Base-by-base conservation (phyloP, 441 rosid species). In the Capsella rubella region DNA sequence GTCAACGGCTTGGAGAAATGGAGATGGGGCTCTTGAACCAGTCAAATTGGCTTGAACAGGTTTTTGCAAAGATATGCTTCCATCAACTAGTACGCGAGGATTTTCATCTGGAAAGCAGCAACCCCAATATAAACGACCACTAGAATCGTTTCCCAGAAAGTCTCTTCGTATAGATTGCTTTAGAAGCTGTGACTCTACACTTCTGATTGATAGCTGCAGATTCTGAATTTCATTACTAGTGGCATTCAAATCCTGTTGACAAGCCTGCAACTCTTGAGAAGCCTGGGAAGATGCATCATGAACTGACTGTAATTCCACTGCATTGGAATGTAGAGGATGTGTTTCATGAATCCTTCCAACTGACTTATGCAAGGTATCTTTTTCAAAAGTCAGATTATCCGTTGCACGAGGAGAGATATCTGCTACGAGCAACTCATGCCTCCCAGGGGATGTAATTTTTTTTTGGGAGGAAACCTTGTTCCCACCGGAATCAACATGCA, bases 61-160 rank as follows among this genome's bases (percentile, higher is more conserved):
- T 54, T 81, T 86, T 74, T 81, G 85, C 58, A 84, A 68, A 25
- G 79, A 82, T 71, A 87, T 79, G 85, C 90, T 89, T 81, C 88
- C 90, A 83, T 91, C 98, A 78, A 88, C 97, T 74, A 91, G 72
- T 78, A 96, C 69, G 77, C 53, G 83, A 39, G 87, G 87, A 82
- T 72, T 73, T 75, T 83, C 82, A 28, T 79, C 86, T 15, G 81
- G 87, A 65, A 81, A 68, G 40, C 83, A 85, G 64, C 96, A 90
- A 81, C 87, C 85, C 97, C 97, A 96, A 79, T 96, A 96, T 71
- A 93, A 74, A 61, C 90, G 93, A 76, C 96, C 91, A 71, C 81
- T 64, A 71, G 93, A 86, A 87, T 96, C 99, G 64, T 77, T 77
- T n/a, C 99, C 99, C 87, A 93, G 79, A 84, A 87, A 89, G 66